Conservation (phyloP, 78 protist species). For the Cyanophora paradoxa region DNA sequence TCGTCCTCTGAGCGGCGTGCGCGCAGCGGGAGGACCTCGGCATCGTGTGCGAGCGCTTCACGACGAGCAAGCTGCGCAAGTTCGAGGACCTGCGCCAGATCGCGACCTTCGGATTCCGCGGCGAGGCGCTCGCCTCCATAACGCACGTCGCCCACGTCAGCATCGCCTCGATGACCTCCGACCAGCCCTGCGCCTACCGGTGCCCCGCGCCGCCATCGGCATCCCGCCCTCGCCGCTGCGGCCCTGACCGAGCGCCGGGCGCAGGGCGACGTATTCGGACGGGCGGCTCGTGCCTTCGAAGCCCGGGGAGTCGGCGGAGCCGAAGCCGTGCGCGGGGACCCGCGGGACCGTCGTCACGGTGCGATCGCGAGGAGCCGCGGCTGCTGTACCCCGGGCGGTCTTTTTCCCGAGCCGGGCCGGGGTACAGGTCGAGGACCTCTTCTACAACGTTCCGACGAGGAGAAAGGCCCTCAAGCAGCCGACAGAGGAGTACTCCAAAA, state of each 20-base stretch:
- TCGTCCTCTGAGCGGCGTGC: too few relatives aligned
- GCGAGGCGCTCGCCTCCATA: conserved; percentile 96
- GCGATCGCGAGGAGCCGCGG: too few relatives aligned
- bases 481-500: conserved; percentile 71
- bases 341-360: conserved; percentile 45
- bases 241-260: too few relatives aligned
- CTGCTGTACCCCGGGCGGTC: too few relatives aligned
- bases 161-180: conserved; percentile 70
- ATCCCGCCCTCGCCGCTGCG: too few relatives aligned
- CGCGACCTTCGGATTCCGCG: conserved; percentile 74
- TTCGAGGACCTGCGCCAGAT: conserved; percentile 46
- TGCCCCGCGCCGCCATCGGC: too few relatives aligned
- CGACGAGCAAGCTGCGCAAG: conserved; percentile 41
- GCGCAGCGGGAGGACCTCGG: conserved; percentile 41
- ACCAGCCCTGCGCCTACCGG: conserved; percentile 9
- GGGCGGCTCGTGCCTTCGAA: conserved; percentile 41
- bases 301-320: conserved; percentile 43
- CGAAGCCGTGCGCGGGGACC: conserved; percentile 82
- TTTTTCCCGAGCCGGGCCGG: too few relatives aligned
- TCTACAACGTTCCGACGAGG: conserved; percentile 76
- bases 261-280: conserved; percentile 58
- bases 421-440: conserved; percentile 93
- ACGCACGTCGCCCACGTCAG: conserved; percentile 82
- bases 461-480: conserved; percentile 48
- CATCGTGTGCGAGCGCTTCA: conserved; percentile 53